Evolutionary conservation across 805 yeast species (phyloP).

Genomic region (Dipodascus geniculatus): DNA sequence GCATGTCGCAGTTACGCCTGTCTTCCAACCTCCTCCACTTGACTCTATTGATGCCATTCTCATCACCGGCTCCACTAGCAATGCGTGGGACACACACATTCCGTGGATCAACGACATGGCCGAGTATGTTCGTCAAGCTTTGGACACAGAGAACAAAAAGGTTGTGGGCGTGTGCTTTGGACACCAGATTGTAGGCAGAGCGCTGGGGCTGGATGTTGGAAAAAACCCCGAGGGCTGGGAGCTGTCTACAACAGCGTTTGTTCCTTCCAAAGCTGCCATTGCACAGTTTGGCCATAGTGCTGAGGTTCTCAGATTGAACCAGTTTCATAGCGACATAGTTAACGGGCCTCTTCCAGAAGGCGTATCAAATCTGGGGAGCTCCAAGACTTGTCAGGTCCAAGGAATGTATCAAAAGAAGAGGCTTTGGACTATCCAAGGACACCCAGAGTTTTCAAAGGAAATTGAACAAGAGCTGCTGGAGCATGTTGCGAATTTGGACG

Average conservation of each 20-base stretch:
- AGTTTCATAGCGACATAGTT: slow-evolving; percentile 50
- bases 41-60: slow-evolving; percentile 23
- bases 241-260: slow-evolving; percentile 43
- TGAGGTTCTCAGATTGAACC: slow-evolving; percentile 32
- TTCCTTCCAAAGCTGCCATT: slow-evolving; percentile 33
- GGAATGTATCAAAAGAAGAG: slow-evolving; percentile 46
- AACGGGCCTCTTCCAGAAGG: slow-evolving; percentile 29
- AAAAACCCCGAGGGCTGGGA: slow-evolving; percentile 64
- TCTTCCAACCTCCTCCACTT: slow-evolving; percentile 17
- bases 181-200: slow-evolving; percentile 65
- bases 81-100: slow-evolving; percentile 22
- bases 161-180: slow-evolving; percentile 72
- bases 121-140: slow-evolving; percentile 16
- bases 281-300: slow-evolving; percentile 21
- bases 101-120: slow-evolving; percentile 27
- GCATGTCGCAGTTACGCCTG: slow-evolving; percentile 22
- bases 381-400: slow-evolving; percentile 48
- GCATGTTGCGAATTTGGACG: not conserved
- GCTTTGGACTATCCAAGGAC: slow-evolving; percentile 73
- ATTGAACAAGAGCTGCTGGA: not conserved
- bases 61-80: slow-evolving; percentile 28
- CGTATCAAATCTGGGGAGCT: slow-evolving; percentile 38
- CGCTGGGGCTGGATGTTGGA: slow-evolving; percentile 49
- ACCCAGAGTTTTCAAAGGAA: slow-evolving; percentile 61
- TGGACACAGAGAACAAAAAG: slow-evolving; percentile 9